Base-by-base conservation (phyloP, 139 green algal genomes). In the Marvania coccoides region DNA sequence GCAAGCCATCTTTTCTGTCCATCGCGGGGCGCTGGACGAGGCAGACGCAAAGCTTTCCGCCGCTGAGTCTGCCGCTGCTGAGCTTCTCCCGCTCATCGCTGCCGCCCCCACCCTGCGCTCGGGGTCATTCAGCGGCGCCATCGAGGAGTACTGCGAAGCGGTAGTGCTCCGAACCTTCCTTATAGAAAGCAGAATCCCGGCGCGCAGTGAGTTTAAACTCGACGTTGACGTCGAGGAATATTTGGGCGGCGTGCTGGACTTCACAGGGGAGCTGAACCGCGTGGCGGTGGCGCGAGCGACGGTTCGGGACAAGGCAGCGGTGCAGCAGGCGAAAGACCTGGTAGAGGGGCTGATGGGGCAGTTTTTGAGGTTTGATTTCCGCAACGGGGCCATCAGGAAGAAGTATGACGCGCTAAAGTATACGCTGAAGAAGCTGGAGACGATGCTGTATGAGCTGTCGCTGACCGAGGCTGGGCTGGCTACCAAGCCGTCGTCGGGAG, bases 401-500 rank as follows among this genome's bases (percentile, higher is more conserved):
- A 91, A 93, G 77, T 93, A 81, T 53, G 86, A 93, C 57, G 28
- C 48, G 2, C 64, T 93, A 10, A 93, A 93, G 42, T 92, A 92
- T 71, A 91, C 82, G 7, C 74, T 91, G 10, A 87, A 85, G 63
- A 91, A 91, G 70, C 57, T 93, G 35, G 86, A 91, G 77, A 77
- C 67, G 6, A 70, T 26, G 7, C 68, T 93, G 65, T 93, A 93
- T 63, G 85, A 93, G 81, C 71, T 91, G 58, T 78, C 67, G 0
- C 60, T 90, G 30, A 79, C 81, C 10, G 79, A 85, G 38, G 73
- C 65, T 29, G 74, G 74, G 24, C 28, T 76, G 15, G 34, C 15
- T 23, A 62, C 19, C 12, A 73, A 68, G 64, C 38, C 54, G n/a
- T n/a, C n/a, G n/a, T n/a, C n/a, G 23, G 37, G 61, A 26, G 70